These are phyloP conservation scores for Celoporthe dispersa DNA, from an alignment of 2,329 filamentous ascomycete genomes.

Conservation along the genomic window DNA sequence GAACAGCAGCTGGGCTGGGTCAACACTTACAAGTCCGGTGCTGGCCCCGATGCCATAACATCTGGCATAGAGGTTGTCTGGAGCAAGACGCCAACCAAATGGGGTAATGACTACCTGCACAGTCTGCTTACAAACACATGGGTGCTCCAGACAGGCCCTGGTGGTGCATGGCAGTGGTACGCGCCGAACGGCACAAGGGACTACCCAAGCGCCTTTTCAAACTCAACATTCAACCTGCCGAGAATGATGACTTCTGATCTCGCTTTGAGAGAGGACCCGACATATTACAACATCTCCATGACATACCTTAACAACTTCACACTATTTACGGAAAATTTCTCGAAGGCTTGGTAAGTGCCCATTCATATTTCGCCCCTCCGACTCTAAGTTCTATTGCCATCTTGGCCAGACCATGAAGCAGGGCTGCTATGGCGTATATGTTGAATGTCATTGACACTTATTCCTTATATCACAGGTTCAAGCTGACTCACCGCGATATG, in stretches of 20 bases:
- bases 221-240: slow-evolving; percentile 69
- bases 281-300: slow-evolving; percentile 72
- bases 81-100: slow-evolving; percentile 74
- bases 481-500: slow-evolving; percentile 80
- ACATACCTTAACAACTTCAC: slow-evolving; percentile 69
- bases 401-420: background rate
- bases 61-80: slow-evolving; percentile 76
- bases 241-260: slow-evolving; percentile 76
- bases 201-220: slow-evolving; percentile 71
- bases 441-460: background rate
- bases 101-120: slow-evolving; percentile 73
- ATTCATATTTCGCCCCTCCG: background rate
- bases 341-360: slow-evolving; percentile 61
- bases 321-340: slow-evolving; percentile 68
- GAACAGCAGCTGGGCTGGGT: slow-evolving; percentile 72
- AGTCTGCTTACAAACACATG: slow-evolving; percentile 77
- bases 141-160: slow-evolving; percentile 72
- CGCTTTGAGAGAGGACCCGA: slow-evolving; percentile 68
- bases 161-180: slow-evolving; percentile 73
- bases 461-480: slow-evolving; percentile 38
- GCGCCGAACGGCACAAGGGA: slow-evolving; percentile 67
- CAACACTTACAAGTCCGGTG: slow-evolving; percentile 65
- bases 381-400: background rate
- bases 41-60: slow-evolving; percentile 70
- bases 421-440: background rate